Percentiles rank a stretch among this genome's conserved stretches.
These are phyloP conservation scores for Strigomonas galati DNA, from an alignment of 208 protist species.

Conservation along the genomic window DNA sequence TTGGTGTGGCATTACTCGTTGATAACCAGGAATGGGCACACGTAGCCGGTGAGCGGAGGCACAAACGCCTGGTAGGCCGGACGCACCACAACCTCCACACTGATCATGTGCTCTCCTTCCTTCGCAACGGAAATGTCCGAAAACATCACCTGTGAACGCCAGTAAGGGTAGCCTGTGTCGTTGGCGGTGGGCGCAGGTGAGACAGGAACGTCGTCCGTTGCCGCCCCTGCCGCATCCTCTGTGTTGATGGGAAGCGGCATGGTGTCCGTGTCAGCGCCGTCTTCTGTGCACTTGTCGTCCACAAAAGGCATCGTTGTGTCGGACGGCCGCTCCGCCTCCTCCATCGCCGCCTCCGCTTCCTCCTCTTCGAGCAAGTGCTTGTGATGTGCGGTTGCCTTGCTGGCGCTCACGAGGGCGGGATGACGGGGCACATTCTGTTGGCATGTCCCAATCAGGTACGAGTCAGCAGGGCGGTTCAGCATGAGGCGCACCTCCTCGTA, in stretches of 20 bases:
- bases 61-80: conserved; percentile 36
- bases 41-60: conserved; percentile 21
- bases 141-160: conserved; percentile 13
- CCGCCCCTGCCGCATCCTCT: not conserved
- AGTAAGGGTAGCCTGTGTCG: not conserved
- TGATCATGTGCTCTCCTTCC: conserved; percentile 39
- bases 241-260: not conserved
- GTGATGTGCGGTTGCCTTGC: no score
- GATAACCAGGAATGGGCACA: conserved; percentile 46
- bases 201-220: not conserved
- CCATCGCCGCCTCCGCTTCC: no score
- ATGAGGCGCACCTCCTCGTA: conserved; percentile 42
- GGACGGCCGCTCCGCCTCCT: no score
- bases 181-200: not conserved
- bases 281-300: not conserved
- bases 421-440: conserved; percentile 16
- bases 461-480: conserved; percentile 38
- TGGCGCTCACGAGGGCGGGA: not conserved
- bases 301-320: not conserved
- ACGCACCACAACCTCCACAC: conserved; percentile 28
- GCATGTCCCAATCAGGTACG: conserved; percentile 32
- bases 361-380: no score
- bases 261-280: not conserved
- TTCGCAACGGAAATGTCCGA: conserved; percentile 22
- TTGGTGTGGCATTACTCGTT: no score